These are phyloP conservation scores for Tausonia pullulans DNA, from an alignment of 1,284 basidiomycete genomes.

Conservation along the genomic window DNA sequence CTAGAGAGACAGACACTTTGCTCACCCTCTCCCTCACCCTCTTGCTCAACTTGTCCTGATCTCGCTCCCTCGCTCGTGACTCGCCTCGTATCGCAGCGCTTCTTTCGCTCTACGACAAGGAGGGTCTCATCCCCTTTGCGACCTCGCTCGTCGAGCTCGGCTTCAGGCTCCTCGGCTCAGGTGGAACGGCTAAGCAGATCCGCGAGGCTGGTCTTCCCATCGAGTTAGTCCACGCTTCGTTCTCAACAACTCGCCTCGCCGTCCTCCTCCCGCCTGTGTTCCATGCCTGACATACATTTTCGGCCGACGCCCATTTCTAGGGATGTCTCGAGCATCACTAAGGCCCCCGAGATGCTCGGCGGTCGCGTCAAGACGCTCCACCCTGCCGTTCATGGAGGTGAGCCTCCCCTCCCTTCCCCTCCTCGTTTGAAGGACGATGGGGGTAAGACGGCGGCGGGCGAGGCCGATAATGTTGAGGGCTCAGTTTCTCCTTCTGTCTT, in stretches of 20 bases:
- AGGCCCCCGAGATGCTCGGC: slow-evolving; percentile 98
- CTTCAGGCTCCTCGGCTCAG: slow-evolving; percentile 82
- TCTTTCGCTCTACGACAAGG: slow-evolving; percentile 96
- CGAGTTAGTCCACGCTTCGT: slow-evolving; percentile 47
- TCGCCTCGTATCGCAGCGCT: slow-evolving; percentile 46
- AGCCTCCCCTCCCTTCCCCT: slow-evolving; percentile 18
- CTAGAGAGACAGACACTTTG: background rate
- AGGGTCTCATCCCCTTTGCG: slow-evolving; percentile 79
- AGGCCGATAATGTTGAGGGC: too few relatives aligned
- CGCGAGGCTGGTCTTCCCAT: slow-evolving; percentile 86
- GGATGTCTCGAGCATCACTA: slow-evolving; percentile 96
- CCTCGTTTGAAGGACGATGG: too few relatives aligned
- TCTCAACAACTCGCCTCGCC: background rate
- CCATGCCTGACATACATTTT: background rate
- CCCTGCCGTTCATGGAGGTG: slow-evolving; percentile 94
- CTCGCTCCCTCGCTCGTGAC: background rate
- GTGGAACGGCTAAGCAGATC: slow-evolving; percentile 95
- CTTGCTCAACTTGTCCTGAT: background rate
- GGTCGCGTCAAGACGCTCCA: slow-evolving; percentile 99
- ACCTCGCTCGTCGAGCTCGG: slow-evolving; percentile 67
- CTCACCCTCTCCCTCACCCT: background rate
- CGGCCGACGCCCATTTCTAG: slow-evolving; percentile 38
- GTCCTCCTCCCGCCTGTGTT: background rate
- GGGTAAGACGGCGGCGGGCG: too few relatives aligned
- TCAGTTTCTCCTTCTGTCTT: background rate